Evolutionary conservation across 805 yeast species (phyloP).

Genomic region (Ogataea siamensis): DNA sequence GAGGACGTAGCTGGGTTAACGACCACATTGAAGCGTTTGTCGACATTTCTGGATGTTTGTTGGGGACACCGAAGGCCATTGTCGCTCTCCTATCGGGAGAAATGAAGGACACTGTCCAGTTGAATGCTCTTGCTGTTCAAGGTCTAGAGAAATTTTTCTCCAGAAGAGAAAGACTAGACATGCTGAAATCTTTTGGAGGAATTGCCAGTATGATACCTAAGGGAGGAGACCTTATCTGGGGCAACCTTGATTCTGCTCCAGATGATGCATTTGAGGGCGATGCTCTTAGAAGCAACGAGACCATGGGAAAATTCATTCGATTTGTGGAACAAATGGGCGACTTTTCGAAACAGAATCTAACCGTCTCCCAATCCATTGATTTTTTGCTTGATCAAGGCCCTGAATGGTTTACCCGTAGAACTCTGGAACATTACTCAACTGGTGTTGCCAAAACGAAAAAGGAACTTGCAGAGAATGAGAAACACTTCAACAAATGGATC

Average conservation of each 20-base stretch:
- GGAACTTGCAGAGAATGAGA: constrained; percentile 64
- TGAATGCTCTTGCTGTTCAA: constrained; percentile 88
- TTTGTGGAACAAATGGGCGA: constrained; percentile 48
- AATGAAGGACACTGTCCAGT: constrained; percentile 95
- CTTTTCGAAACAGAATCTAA: constrained; percentile 50
- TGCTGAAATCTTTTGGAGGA: constrained; percentile 90
- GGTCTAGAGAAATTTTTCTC: constrained; percentile 94
- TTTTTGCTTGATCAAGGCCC: constrained; percentile 66
- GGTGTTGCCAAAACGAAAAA: constrained; percentile 64
- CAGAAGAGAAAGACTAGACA: constrained; percentile 80
- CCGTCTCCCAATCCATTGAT: constrained; percentile 68
- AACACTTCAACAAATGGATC: constrained; percentile 81
- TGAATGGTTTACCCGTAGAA: constrained; percentile 67
- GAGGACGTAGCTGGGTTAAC: constrained; percentile 88
- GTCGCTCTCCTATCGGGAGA: constrained; percentile 95
- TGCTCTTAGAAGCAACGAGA: constrained; percentile 23
- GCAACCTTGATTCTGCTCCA: constrained; percentile 63
- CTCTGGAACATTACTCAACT: constrained; percentile 68
- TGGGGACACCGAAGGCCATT: constrained; percentile 94
- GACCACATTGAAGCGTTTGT: constrained; percentile 76
- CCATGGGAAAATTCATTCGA: constrained; percentile 74
- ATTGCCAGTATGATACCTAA: constrained; percentile 94
- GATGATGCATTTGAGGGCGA: constrained; percentile 49
- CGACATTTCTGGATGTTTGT: constrained; percentile 83
- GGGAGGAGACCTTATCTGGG: constrained; percentile 93